Percentiles rank a stretch among this genome's conserved stretches.
phyloP scores from a whole-genome alignment of 192 early-diverging fungal species.

The Mortierella antarctica region DNA sequence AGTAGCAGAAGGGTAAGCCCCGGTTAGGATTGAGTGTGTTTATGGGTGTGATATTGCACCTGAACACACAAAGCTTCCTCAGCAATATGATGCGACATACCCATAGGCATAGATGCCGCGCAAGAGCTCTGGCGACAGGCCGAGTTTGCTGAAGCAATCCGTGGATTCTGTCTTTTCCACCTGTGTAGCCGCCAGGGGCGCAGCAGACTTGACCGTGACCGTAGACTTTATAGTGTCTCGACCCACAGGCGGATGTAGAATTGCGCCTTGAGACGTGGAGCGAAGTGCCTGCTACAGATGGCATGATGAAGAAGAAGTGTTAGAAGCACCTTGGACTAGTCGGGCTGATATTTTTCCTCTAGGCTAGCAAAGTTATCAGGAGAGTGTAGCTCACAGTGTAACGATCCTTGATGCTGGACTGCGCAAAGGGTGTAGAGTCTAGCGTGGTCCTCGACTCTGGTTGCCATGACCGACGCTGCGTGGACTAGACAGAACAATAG shows the following conservation, averaged over 20 bases:
- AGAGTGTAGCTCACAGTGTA: conserved; percentile 20
- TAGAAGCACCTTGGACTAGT: too few relatives aligned
- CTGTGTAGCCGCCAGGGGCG: conserved; percentile 24
- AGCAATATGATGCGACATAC: background rate
- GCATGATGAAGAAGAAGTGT: background rate
- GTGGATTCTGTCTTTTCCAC: conserved; percentile 34
- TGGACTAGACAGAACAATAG: background rate
- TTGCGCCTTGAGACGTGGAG: conserved; percentile 16
- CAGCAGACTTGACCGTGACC: conserved; percentile 20
- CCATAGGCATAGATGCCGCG: conserved; percentile 53
- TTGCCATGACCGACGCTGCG: conserved; percentile 23
- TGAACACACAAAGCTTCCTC: background rate
- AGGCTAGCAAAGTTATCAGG: too few relatives aligned
- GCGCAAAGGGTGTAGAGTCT: background rate
- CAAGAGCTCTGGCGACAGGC: conserved; percentile 32
- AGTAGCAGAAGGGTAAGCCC: background rate
- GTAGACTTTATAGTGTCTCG: conserved; percentile 35
- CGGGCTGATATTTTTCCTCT: too few relatives aligned
- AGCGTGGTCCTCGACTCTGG: conserved; percentile 14
- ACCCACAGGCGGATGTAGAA: conserved; percentile 20
- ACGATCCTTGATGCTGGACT: conserved; percentile 29
- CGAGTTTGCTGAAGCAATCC: conserved; percentile 49
- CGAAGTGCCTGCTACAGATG: conserved; percentile 25
- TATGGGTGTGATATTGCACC: background rate
- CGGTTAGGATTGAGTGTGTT: background rate